phyloP scores from a whole-genome alignment of 1,284 basidiomycete species.

The Malassezia globosa region DNA sequence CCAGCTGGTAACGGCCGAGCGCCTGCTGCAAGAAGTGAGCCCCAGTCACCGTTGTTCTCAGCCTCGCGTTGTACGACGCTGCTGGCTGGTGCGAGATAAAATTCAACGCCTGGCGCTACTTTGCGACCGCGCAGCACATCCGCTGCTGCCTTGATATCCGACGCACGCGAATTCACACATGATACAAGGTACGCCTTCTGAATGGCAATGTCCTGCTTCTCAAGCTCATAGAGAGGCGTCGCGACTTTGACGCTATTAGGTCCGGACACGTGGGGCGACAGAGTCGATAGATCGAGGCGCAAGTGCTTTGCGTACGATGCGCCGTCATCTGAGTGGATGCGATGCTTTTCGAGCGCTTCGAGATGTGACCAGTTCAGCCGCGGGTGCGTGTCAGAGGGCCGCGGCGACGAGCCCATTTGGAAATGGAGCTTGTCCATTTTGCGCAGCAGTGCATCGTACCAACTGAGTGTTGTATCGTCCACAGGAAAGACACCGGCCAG shows the following conservation, averaged over 20 bases:
- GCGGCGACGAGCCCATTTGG: slow-evolving; percentile 50
- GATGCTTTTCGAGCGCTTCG: slow-evolving; percentile 54
- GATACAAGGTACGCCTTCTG: slow-evolving; percentile 97
- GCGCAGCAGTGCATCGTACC: slow-evolving; percentile 72
- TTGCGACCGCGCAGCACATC: slow-evolving; percentile 72
- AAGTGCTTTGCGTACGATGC: slow-evolving; percentile 81
- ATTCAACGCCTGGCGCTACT: slow-evolving; percentile 76
- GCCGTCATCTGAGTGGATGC: slow-evolving; percentile 62
- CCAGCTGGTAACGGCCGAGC: slow-evolving; percentile 87
- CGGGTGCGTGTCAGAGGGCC: slow-evolving; percentile 60
- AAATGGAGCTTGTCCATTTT: slow-evolving; percentile 73
- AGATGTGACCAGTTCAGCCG: slow-evolving; percentile 70
- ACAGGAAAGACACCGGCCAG: slow-evolving; percentile 90
- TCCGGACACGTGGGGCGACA: slow-evolving; percentile 88
- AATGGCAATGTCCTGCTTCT: slow-evolving; percentile 65
- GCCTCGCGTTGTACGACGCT: slow-evolving; percentile 82
- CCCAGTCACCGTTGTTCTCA: slow-evolving; percentile 78
- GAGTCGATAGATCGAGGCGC: slow-evolving; percentile 78
- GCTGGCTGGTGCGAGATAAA: slow-evolving; percentile 92
- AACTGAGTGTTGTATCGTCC: slow-evolving; percentile 67
- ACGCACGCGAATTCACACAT: slow-evolving; percentile 93
- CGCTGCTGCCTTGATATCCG: slow-evolving; percentile 85
- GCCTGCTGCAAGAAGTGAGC: slow-evolving; percentile 68
- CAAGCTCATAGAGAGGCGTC: slow-evolving; percentile 72
- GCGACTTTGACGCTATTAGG: slow-evolving; percentile 96